These are phyloP conservation scores for Alternaria rosae DNA, from an alignment of 2,329 filamentous ascomycete species.

Conservation along the genomic window DNA sequence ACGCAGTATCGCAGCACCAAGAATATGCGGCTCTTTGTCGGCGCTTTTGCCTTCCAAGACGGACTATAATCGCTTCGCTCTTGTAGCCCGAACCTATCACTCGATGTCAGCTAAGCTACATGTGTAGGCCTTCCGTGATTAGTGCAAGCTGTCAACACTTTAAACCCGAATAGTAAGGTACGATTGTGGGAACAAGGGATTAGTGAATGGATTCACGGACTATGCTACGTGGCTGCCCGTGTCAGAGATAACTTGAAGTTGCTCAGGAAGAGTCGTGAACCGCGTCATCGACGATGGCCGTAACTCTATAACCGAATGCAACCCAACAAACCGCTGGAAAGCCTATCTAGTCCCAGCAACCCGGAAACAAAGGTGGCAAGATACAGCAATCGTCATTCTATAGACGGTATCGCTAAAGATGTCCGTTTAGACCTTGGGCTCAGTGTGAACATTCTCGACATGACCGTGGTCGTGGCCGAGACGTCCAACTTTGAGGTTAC, in stretches of 20 bases:
- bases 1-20: not conserved
- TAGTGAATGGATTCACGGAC: constrained; percentile 5
- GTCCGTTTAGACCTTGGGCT: constrained; percentile 24
- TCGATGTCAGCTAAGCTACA: not conserved
- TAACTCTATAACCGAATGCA: not conserved
- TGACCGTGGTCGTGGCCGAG: constrained; percentile 5
- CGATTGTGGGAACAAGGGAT: not conserved
- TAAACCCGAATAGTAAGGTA: not conserved
- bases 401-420: not conserved
- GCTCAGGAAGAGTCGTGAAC: not conserved
- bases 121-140: not conserved
- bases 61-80: not conserved
- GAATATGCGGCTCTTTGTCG: not conserved
- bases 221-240: constrained; percentile 2
- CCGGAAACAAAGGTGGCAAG: not conserved
- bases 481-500: constrained; percentile 38
- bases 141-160: not conserved
- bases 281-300: not conserved
- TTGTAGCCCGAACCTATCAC: not conserved
- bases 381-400: not conserved
- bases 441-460: constrained; percentile 23
- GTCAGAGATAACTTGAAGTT: not conserved
- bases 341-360: not conserved
- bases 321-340: not conserved
- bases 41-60: not conserved